phyloP scores from a whole-genome alignment of 371 early-diverging fungal genomes.

The Funneliformis caledonium region DNA sequence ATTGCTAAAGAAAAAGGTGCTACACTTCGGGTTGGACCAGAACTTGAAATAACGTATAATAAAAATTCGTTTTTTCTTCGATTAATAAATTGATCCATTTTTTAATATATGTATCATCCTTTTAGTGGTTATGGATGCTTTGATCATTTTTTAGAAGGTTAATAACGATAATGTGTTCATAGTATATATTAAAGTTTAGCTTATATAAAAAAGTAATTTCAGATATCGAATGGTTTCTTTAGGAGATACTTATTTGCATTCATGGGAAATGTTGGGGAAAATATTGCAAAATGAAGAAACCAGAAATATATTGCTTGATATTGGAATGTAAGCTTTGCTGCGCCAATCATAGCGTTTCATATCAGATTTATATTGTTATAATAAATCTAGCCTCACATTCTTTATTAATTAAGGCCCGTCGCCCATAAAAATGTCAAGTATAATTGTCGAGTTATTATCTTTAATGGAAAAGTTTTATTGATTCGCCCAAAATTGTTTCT shows the following conservation, averaged over 20 bases:
- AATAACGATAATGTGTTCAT: not conserved
- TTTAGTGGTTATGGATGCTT: constrained; percentile 94
- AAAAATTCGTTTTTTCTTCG: not conserved
- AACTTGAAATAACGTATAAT: constrained; percentile 90
- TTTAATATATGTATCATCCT: not conserved
- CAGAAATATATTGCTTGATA: constrained; percentile 83
- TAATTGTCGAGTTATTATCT: constrained; percentile 91
- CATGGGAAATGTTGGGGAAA: constrained; percentile 89
- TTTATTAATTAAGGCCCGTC: constrained; percentile 73
- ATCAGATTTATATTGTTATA: not conserved
- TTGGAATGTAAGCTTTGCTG: constrained; percentile 82
- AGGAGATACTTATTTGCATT: constrained; percentile 92
- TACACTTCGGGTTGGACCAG: constrained; percentile 90
- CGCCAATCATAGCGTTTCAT: no score
- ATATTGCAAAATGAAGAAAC: constrained; percentile 71
- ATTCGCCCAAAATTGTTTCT: constrained; percentile 95
- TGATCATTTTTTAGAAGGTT: constrained; percentile 95
- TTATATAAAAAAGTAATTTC: not conserved
- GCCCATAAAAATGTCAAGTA: constrained; percentile 89
- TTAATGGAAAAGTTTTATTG: constrained; percentile 82
- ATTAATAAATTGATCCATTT: not conserved
- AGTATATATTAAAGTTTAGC: constrained; percentile 1
- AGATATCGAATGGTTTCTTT: not conserved
- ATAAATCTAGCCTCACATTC: not conserved
- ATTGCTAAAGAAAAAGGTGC: constrained; percentile 86